Base-by-base conservation (phyloP, 495 filamentous ascomycete species). In the Aspergillus mulundensis region DNA sequence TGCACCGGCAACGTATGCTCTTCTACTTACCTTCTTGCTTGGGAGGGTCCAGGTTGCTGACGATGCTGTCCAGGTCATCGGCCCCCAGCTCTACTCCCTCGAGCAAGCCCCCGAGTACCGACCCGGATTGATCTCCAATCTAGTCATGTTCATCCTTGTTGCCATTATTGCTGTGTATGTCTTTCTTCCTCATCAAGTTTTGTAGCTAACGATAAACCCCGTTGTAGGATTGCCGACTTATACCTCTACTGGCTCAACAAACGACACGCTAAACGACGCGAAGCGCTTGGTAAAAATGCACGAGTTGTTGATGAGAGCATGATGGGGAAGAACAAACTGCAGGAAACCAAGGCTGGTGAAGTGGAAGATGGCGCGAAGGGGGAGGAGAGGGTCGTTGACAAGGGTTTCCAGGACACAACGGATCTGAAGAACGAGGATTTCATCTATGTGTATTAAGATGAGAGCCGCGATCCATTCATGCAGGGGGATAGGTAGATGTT, bases 211-310 rank as follows among this genome's bases (percentile, higher is more conserved):
- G n/a, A 18, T 18, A 20, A 36, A 7, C 8, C 12, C 21, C 28
- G 25, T 41, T 38, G 3, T 18, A 64, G 63, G 1, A 14, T 68
- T 5, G 60, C 39, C 1, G 55, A 59, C 63, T 54, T 79, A 21
- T 81, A 81, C 40, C 73, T 82, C 18, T 70, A 74, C 54, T 70
- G 67, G 16, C 63, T 80, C 20, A 82, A 82, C 56, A 66, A 61
- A n/a, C 57, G 65, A 34, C 78, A 82, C 39, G 70, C 71, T 15
- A 73, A 70, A 49, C 67, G 67, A 18, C 66, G 79, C 14, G 67
- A 71, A 36, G 70, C 66, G 19, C 59, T 68, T n/a, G 68, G 68
- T 2, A 72, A 66, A 41, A 58, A 46, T 11, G 62, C 59, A 0
- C 54, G 45, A 39, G 28, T 61, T 0, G 30, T 62, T 23, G 67